A percentile compares a stretch with the other conserved stretches of the same genome.
phyloP scores from a whole-genome alignment of 2,329 filamentous ascomycete species.

The Fusarium siculi region DNA sequence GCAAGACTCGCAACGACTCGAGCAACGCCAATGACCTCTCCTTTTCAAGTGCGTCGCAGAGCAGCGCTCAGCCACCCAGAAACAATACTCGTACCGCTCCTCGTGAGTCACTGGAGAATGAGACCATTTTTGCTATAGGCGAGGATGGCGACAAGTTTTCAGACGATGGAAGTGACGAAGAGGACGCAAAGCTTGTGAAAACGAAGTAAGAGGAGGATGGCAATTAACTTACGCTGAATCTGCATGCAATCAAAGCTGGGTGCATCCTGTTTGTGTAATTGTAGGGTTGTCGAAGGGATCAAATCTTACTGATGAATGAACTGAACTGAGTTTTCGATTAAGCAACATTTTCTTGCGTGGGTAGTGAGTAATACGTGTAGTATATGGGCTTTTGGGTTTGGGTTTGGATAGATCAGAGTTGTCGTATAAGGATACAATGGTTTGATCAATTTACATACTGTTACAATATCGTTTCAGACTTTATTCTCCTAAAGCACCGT shows the following conservation, averaged over 20 bases:
- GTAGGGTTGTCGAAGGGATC: constrained; percentile 25
- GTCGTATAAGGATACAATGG: constrained; percentile 11
- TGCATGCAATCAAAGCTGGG: background rate
- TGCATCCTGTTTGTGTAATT: constrained; percentile 36
- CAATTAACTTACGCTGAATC: constrained; percentile 4
- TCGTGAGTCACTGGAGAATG: constrained; percentile 76
- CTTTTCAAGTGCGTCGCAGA: constrained; percentile 37
- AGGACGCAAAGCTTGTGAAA: constrained; percentile 66
- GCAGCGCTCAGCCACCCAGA: constrained; percentile 37
- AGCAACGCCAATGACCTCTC: constrained; percentile 43
- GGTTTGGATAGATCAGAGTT: constrained; percentile 12
- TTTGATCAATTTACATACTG: constrained; percentile 23
- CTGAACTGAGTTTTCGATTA: constrained; percentile 18
- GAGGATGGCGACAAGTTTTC: constrained; percentile 86
- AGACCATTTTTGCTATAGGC: constrained; percentile 95
- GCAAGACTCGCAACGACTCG: constrained; percentile 46
- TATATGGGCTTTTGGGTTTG: constrained; percentile 2
- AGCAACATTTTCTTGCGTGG: constrained; percentile 1
- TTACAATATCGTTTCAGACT: constrained; percentile 6
- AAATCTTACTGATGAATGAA: constrained; percentile 36
- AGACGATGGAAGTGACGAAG: constrained; percentile 70
- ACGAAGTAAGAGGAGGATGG: constrained; percentile 49
- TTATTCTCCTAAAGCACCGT: background rate
- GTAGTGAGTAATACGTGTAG: constrained; percentile 1
- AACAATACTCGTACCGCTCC: constrained; percentile 52